Conservation (phyloP, 371 early-diverging fungal genomes). For the Mucor racemosus region DNA sequence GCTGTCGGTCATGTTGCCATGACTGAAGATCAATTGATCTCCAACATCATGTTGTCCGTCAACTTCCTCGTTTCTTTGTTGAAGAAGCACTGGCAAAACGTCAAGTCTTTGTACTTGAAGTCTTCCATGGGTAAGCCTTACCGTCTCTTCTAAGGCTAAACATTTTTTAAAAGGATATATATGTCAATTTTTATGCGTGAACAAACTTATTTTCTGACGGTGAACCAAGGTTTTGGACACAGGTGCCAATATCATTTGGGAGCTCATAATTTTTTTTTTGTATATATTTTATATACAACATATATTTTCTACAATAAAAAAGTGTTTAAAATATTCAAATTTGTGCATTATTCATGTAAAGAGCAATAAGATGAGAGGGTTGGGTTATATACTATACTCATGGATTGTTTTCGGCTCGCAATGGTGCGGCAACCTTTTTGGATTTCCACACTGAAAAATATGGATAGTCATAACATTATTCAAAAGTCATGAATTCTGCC, state of each 20-base stretch:
- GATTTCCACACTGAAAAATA: no score
- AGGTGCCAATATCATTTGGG: conserved; percentile 42
- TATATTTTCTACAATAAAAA: conserved; percentile 9
- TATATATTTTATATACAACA: conserved; percentile 2
- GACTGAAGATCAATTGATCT: conserved; percentile 94
- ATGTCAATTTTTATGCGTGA: conserved; percentile 17
- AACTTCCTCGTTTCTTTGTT: conserved; percentile 97
- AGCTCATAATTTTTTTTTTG: conserved; percentile 28
- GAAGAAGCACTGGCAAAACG: conserved; percentile 99
- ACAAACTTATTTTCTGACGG: conserved; percentile 33
- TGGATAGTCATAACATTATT: no score
- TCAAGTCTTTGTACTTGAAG: conserved; percentile 73
- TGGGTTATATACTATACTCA: no score
- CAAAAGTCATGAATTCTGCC: no score
- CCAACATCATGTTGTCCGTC: conserved; percentile 98
- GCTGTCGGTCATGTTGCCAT: conserved; percentile 97
- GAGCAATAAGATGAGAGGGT: no score
- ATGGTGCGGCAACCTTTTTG: no score
- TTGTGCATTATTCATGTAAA: background rate
- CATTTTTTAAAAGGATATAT: background rate
- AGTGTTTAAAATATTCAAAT: background rate
- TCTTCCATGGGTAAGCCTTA: conserved; percentile 96
- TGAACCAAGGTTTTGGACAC: conserved; percentile 41
- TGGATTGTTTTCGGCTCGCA: no score
- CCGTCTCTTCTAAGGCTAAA: conserved; percentile 25